Conservation (phyloP, 805 yeast genomes). For the Scheffersomyces stipitis region DNA sequence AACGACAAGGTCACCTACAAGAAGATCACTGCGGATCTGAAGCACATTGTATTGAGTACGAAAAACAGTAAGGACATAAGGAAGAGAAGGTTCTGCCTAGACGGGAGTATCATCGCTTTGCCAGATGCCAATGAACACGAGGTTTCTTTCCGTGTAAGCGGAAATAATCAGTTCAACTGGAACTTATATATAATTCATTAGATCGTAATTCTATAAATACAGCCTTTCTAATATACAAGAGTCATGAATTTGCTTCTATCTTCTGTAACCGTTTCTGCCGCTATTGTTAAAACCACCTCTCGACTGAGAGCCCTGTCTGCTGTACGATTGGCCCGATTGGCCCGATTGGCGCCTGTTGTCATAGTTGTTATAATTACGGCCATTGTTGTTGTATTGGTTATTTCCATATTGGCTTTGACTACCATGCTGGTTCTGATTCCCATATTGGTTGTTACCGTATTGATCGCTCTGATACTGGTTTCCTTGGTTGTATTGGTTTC, state of each 20-base stretch:
- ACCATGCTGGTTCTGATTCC: conserved; percentile 6
- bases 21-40: conserved; percentile 27
- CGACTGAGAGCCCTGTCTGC: too few species aligned
- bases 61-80: conserved; percentile 10
- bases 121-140: conserved; percentile 20
- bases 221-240: too few species aligned
- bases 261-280: conserved; percentile 2
- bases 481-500: conserved; percentile 4
- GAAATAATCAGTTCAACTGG: conserved; percentile 24
- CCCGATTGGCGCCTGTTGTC: too few species aligned
- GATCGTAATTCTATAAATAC: too few species aligned
- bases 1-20: conserved; percentile 51
- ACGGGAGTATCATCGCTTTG: conserved; percentile 52
- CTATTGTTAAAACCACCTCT: too few species aligned
- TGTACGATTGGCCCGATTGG: too few species aligned
- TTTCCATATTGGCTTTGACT: too few species aligned
- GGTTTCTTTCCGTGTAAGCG: conserved; percentile 14
- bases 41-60: conserved; percentile 16
- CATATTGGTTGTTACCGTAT: conserved; percentile 1
- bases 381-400: too few species aligned
- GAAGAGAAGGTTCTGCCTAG: conserved; percentile 61
- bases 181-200: conserved; percentile 10
- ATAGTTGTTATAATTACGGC: too few species aligned
- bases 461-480: conserved; percentile 6
- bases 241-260: not conserved